Evolutionary conservation across 2,329 filamentous ascomycete species (phyloP).

Genomic region (Botrytis tulipae): DNA sequence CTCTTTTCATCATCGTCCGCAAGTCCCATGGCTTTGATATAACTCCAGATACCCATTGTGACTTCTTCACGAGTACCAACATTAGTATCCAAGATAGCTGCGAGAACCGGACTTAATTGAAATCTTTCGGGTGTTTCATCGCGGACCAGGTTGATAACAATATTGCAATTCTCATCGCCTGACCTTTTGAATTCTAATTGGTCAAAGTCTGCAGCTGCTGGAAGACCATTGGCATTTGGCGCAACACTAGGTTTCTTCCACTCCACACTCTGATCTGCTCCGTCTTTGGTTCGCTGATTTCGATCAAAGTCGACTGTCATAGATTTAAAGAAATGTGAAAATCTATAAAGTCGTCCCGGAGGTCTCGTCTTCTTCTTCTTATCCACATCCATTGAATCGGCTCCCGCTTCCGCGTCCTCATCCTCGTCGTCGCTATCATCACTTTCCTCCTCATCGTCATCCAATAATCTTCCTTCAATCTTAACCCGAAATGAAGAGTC

Average conservation of each 20-base stretch:
- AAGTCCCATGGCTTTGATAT: conserved; percentile 79
- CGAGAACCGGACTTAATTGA: conserved; percentile 72
- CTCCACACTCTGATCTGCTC: conserved; percentile 62
- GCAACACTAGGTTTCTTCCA: conserved; percentile 77
- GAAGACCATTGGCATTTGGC: conserved; percentile 48
- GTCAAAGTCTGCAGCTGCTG: conserved; percentile 77
- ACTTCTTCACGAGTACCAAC: conserved; percentile 87
- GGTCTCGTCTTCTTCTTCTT: conserved; percentile 43
- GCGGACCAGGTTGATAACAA: conserved; percentile 80
- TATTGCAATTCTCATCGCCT: conserved; percentile 88
- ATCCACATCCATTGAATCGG: conserved; percentile 55
- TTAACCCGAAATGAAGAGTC: conserved; percentile 85
- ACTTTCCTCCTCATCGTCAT: conserved; percentile 58
- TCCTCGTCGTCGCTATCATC: conserved; percentile 50
- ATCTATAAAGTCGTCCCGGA: conserved; percentile 51
- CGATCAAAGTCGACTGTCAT: conserved; percentile 72
- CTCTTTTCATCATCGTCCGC: conserved; percentile 96
- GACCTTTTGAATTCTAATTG: conserved; percentile 87
- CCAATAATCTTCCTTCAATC: conserved; percentile 83
- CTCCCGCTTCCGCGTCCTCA: conserved; percentile 40
- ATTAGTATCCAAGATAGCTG: conserved; percentile 79
- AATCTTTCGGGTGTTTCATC: conserved; percentile 87
- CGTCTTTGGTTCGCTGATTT: conserved; percentile 56
- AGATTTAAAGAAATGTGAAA: conserved; percentile 81
- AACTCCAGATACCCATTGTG: conserved; percentile 92